These are phyloP conservation scores for Daldinia eschscholtzii DNA, from an alignment of 2,329 filamentous ascomycete species.

Conservation along the genomic window DNA sequence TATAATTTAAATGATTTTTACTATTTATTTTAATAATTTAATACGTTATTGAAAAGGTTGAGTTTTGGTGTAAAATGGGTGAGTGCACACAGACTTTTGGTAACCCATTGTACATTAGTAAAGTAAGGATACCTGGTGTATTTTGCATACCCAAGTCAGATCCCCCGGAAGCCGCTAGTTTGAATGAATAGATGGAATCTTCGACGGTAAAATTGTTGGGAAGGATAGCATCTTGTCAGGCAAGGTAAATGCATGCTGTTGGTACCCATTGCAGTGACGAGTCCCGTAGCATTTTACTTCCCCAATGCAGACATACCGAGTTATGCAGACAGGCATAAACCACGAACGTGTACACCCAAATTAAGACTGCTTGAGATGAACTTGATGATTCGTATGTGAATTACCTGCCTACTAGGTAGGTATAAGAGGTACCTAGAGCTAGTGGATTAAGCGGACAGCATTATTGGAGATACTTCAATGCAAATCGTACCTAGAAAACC, in stretches of 20 bases:
- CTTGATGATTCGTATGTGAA: background rate
- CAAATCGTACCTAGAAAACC: background rate
- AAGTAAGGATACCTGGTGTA: background rate
- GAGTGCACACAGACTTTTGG: too few species aligned
- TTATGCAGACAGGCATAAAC: background rate
- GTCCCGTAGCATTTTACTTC: background rate
- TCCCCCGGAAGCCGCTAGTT: background rate
- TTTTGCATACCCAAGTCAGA: background rate
- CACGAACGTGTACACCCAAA: background rate
- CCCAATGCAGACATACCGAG: background rate
- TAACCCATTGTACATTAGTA: too few species aligned
- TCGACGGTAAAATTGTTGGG: background rate
- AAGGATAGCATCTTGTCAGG: background rate
- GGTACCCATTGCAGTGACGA: background rate
- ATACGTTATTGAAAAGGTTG: too few species aligned
- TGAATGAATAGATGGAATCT: background rate
- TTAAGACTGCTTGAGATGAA: background rate
- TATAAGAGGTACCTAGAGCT: background rate
- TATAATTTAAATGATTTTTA: too few species aligned
- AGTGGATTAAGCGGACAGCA: background rate
- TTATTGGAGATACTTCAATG: background rate
- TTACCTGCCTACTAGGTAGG: too few species aligned
- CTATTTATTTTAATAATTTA: too few species aligned
- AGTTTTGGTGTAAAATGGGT: too few species aligned
- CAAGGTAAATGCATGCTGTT: background rate